phyloP scores from a whole-genome alignment of 75 land plant genomes.

The Selaginella moellendorffii region DNA sequence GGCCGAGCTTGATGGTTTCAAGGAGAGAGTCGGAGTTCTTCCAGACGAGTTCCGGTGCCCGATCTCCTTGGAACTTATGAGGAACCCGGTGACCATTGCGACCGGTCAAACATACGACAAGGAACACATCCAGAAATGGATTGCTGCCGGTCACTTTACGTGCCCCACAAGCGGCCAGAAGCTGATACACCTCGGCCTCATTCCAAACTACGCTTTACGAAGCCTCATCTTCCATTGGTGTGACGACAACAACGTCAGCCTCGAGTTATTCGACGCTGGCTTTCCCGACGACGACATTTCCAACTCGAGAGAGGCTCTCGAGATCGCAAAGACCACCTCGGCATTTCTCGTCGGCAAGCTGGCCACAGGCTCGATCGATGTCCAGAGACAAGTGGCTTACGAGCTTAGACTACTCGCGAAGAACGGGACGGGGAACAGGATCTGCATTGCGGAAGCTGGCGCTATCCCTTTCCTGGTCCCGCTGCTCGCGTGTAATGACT shows the following conservation, averaged over 20 bases:
- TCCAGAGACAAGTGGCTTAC: conserved; percentile 39
- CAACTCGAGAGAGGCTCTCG: conserved; percentile 30
- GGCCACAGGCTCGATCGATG: conserved; percentile 31
- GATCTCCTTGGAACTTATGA: conserved; percentile 60
- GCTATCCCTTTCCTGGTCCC: conserved; percentile 53
- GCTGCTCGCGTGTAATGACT: conserved; percentile 33
- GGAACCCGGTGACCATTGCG: conserved; percentile 55
- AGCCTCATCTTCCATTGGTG: conserved; percentile 56
- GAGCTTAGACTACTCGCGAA: conserved; percentile 67
- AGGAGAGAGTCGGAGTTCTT: conserved; percentile 11
- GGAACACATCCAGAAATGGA: conserved; percentile 41
- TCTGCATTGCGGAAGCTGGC: conserved; percentile 59
- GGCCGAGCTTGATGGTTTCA: neutral
- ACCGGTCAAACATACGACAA: conserved; percentile 75
- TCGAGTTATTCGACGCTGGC: conserved; percentile 12
- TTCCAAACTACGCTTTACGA: conserved; percentile 48
- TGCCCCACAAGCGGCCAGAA: conserved; percentile 60
- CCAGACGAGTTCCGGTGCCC: conserved; percentile 68
- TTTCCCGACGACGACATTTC: conserved; percentile 29
- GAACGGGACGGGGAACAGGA: conserved; percentile 46
- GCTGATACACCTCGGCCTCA: conserved; percentile 38
- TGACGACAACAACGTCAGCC: conserved; percentile 32
- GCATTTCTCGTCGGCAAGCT: conserved; percentile 48
- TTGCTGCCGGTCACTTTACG: conserved; percentile 42
- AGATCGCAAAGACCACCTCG: conserved; percentile 46